These are phyloP conservation scores for Venturiaceae sp. DNA, from an alignment of 2,329 filamentous ascomycete genomes.

Conservation along the genomic window DNA sequence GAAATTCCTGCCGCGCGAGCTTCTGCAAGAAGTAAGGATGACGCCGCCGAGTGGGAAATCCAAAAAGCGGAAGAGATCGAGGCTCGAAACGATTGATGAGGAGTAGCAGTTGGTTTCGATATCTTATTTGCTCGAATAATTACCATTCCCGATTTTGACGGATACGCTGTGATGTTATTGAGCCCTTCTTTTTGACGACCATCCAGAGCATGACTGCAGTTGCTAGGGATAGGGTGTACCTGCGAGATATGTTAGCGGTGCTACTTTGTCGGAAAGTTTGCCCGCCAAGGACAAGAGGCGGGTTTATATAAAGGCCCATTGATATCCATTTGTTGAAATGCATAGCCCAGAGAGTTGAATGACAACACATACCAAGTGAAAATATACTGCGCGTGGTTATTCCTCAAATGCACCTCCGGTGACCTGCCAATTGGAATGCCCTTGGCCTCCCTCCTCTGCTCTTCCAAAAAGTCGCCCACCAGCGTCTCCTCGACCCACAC, in stretches of 20 bases:
- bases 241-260: conserved; percentile 28
- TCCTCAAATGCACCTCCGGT: conserved; percentile 84
- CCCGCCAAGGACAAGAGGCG: neutral
- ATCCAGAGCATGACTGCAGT: conserved; percentile 96
- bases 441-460: conserved; percentile 64
- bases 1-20: conserved; percentile 68
- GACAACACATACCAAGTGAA: conserved; percentile 74
- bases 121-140: conserved; percentile 14
- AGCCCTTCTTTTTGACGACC: conserved; percentile 79
- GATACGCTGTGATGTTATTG: conserved; percentile 62
- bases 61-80: conserved; percentile 29
- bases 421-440: conserved; percentile 84
- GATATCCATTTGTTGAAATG: too few species aligned
- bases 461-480: conserved; percentile 70
- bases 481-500: conserved; percentile 96
- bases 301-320: too few species aligned
- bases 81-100: conserved; percentile 29
- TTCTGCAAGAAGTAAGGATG: conserved; percentile 75
- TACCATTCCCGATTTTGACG: conserved; percentile 70
- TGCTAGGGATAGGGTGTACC: conserved; percentile 76
- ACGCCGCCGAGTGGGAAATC: conserved; percentile 42
- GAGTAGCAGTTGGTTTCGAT: conserved; percentile 27
- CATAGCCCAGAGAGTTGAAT: neutral
- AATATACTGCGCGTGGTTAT: conserved; percentile 97
- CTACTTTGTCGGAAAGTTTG: neutral